Percentiles rank a stretch among this genome's conserved stretches.
Conservation (phyloP, 208 protist genomes). For the Trypanosoma scelopori region DNA sequence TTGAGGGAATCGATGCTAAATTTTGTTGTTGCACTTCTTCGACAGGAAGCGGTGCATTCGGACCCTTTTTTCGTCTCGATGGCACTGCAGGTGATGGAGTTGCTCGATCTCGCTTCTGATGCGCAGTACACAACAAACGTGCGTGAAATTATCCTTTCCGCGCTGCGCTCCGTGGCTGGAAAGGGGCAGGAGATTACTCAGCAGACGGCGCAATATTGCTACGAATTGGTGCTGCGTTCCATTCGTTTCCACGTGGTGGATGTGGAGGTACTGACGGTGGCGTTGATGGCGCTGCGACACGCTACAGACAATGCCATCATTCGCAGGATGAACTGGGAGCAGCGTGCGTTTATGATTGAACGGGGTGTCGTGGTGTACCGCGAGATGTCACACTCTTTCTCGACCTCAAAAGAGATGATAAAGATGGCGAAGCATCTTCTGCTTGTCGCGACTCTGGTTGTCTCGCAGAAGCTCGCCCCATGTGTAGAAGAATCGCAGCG, state of each 20-base stretch:
- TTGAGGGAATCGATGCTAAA: constrained; percentile 6
- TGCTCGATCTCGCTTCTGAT: constrained; percentile 24
- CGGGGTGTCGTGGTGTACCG: constrained; percentile 17
- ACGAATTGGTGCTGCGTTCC: constrained; percentile 20
- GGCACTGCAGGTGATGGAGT: constrained; percentile 27
- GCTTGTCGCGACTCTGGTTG: constrained; percentile 14
- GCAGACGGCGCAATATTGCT: constrained; percentile 20
- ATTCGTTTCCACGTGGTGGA: constrained; percentile 28
- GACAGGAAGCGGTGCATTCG: background rate
- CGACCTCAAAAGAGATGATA: constrained; percentile 25
- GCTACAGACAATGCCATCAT: constrained; percentile 1
- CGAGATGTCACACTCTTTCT: constrained; percentile 25
- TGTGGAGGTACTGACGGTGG: constrained; percentile 13
- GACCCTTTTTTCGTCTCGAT: constrained; percentile 1
- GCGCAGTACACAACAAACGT: constrained; percentile 17
- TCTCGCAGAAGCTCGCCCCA: constrained; percentile 11
- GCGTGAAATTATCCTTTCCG: constrained; percentile 19
- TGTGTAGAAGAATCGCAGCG: constrained; percentile 1
- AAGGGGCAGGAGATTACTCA: constrained; percentile 11
- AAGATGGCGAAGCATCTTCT: constrained; percentile 32
- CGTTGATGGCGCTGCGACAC: constrained; percentile 8
- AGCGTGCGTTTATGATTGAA: constrained; percentile 13
- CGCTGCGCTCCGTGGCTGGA: constrained; percentile 10
- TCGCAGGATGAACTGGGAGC: constrained; percentile 16
- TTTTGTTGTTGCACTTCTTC: constrained; percentile 3